Evolutionary conservation across 768 basidiomycete species (phyloP), one percentile per base, ranked within the genome.

Genomic region (Kwoniella europaea): DNA sequence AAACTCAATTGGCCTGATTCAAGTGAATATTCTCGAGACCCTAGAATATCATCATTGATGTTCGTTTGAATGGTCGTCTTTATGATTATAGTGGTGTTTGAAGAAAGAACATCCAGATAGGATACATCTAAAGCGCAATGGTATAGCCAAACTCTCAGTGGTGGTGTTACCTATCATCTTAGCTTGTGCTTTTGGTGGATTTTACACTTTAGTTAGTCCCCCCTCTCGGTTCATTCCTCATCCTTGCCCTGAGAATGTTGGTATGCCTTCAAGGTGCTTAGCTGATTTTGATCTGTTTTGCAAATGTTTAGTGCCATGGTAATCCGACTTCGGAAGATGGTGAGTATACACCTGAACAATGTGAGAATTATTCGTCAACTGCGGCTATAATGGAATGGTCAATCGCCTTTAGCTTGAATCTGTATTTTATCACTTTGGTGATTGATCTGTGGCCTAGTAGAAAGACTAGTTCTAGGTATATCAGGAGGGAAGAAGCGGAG

Each of bases 371-470:
- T 58, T 73, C 78, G 10, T 73, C 71, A 1, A 79, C 66, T 2
- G 81, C 82, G 0, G 82, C 79, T 6, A 71, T 67, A 4, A 72
- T 80, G 46, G 83, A 84, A 71, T 81, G 82, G 78, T 55, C 72
- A 18, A 74, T 80, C 15, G 78, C 80, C 2, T 78, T 79, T 63
- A 62, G 74, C 29, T 62, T 80, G 16, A 74, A 66, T 65, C 74
- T 71, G 63, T 82, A 84, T 76, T 77, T 82, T 65, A 56, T 75
- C 46, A 81, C 81, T 10, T 71, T 84, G 53, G 71, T 76, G 41
- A 69, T 79, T 63, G 84, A 84, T 72, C 74, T 83, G 7, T 79
- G 56, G 75, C 77, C 63, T 27, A 59, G 52, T 70, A 71, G 74
- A 62, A 74, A 63, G 73, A 79, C 58, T 24, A 73, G 52, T 65